phyloP scores from a whole-genome alignment of 2,329 filamentous ascomycete species.

The Trichoderma atroviride region DNA sequence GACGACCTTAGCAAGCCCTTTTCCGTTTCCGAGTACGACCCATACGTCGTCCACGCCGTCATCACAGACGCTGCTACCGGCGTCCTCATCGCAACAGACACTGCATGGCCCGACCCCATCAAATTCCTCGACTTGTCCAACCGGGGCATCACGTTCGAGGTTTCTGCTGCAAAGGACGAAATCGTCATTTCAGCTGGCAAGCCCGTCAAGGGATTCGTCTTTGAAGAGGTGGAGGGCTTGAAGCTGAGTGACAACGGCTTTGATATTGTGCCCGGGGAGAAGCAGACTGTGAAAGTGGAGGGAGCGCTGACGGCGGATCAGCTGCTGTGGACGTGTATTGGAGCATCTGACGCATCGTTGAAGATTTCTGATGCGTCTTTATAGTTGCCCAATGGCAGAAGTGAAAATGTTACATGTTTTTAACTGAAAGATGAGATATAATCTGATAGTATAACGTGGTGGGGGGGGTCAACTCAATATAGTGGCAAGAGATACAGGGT shows the following conservation, averaged over 20 bases:
- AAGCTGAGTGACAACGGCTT: slow-evolving; percentile 60
- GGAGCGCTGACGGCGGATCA: slow-evolving; percentile 25
- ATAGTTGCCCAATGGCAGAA: background rate
- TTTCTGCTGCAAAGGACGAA: slow-evolving; percentile 29
- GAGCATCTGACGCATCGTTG: slow-evolving; percentile 27
- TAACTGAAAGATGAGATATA: background rate
- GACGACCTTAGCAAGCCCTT: slow-evolving; percentile 30
- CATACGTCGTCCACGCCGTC: slow-evolving; percentile 52
- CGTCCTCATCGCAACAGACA: slow-evolving; percentile 49
- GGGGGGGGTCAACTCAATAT: too few species aligned
- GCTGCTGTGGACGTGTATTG: slow-evolving; percentile 30
- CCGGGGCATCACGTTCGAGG: slow-evolving; percentile 42
- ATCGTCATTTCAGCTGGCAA: slow-evolving; percentile 43
- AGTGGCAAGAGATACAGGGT: too few species aligned
- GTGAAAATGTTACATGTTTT: background rate
- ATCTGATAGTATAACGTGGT: background rate
- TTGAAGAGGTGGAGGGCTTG: slow-evolving; percentile 51
- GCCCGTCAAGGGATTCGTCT: slow-evolving; percentile 60
- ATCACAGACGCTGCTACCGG: slow-evolving; percentile 40
- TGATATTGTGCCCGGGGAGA: slow-evolving; percentile 56
- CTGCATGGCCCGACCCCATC: slow-evolving; percentile 64
- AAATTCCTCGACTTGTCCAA: slow-evolving; percentile 59
- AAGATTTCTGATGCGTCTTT: slow-evolving; percentile 9
- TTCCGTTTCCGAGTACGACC: slow-evolving; percentile 44
- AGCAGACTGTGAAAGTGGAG: slow-evolving; percentile 31